A percentile compares a stretch with the other conserved stretches of the same genome.
These are phyloP conservation scores for Camellia sinensis DNA, from an alignment of 148 eudicot species.

Conservation along the genomic window DNA sequence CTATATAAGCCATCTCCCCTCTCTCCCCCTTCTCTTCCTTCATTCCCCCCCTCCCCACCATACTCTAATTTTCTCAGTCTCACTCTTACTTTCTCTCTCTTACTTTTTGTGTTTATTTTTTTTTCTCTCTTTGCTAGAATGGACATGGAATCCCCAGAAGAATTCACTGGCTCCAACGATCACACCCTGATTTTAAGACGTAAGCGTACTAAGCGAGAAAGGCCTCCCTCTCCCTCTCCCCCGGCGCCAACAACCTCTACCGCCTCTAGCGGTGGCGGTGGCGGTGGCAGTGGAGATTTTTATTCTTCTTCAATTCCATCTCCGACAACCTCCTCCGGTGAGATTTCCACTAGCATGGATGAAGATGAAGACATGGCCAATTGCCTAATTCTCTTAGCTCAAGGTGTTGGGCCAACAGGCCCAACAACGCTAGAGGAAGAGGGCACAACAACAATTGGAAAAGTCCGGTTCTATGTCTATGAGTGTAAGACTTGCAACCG, in stretches of 20 bases:
- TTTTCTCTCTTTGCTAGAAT: neutral
- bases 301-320: neutral
- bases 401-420: constrained; percentile 20
- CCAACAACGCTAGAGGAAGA: too few relatives aligned
- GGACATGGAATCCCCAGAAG: constrained; percentile 24
- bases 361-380: constrained; percentile 84
- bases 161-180: constrained; percentile 14
- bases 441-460: constrained; percentile 9
- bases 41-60: neutral
- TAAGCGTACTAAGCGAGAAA: constrained; percentile 63
- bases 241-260: constrained; percentile 39
- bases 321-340: neutral
- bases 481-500: constrained; percentile 82
- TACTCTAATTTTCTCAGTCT: constrained; percentile 6
- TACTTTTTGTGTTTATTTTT: neutral
- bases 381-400: constrained; percentile 64
- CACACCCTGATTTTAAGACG: constrained; percentile 40
- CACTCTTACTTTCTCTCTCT: neutral
- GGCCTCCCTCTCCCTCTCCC: constrained; percentile 45
- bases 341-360: neutral
- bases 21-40: constrained; percentile 6
- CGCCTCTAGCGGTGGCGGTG: constrained; percentile 22
- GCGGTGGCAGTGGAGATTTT: constrained; percentile 4
- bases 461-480: constrained; percentile 32
- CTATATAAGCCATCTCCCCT: constrained; percentile 18